Evolutionary conservation across 1,284 basidiomycete genomes (phyloP).

Genomic region (Pyrrhoderma lamaoense): DNA sequence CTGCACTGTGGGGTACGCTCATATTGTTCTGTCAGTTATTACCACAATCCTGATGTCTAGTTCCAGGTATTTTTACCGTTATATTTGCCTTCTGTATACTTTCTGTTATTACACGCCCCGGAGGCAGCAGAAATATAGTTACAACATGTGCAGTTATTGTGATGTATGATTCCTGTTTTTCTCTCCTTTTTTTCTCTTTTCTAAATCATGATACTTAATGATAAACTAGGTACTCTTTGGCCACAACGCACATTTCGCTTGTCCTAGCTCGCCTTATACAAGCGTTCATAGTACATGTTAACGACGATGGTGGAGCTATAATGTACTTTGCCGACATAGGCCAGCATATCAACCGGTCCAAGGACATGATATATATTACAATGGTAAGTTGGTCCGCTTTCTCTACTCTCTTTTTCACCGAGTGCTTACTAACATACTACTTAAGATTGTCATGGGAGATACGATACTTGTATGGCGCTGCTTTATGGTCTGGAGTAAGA

Average conservation of each 20-base stretch:
- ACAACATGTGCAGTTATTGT: constrained; percentile 4
- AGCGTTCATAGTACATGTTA: background rate
- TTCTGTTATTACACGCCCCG: background rate
- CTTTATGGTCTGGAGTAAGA: background rate
- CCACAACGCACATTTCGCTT: constrained; percentile 3
- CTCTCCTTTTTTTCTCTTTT: background rate
- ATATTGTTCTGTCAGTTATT: background rate
- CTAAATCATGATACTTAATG: background rate
- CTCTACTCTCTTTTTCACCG: too few relatives aligned
- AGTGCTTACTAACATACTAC: too few relatives aligned
- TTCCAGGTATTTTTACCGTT: constrained; percentile 1
- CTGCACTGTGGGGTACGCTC: constrained; percentile 6
- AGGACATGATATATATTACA: constrained; percentile 9
- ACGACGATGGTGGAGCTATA: background rate
- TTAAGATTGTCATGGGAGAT: background rate
- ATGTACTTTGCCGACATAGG: constrained; percentile 7
- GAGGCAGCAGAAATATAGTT: background rate
- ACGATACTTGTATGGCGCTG: constrained; percentile 1
- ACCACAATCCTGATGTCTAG: background rate
- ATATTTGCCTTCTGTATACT: background rate
- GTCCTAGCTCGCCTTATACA: constrained; percentile 1
- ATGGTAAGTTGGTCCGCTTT: background rate
- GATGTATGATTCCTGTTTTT: background rate
- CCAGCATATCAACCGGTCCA: constrained; percentile 1
- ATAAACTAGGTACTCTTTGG: constrained; percentile 6